Evolutionary conservation across 2,329 filamentous ascomycete species (phyloP).

Genomic region (Dothiorella sarmentorum): DNA sequence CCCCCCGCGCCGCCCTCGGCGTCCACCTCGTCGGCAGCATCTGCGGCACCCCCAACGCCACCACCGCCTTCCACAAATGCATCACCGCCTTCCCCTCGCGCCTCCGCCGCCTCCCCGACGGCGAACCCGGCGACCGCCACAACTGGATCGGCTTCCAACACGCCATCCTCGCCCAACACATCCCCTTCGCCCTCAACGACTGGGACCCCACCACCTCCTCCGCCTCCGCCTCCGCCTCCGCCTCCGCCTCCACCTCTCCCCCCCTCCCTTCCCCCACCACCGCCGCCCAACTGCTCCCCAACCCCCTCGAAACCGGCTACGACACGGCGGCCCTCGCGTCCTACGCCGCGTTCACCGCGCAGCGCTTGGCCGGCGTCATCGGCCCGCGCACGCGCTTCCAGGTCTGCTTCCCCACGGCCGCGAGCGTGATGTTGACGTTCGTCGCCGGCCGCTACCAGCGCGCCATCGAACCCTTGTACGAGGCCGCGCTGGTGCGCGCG

Average conservation of each 20-base stretch:
- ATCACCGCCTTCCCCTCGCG: conserved; percentile 12
- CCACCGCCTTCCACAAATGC: conserved; percentile 13
- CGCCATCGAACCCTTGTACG: conserved; percentile 33
- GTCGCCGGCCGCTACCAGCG: conserved; percentile 24
- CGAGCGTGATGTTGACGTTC: conserved; percentile 19
- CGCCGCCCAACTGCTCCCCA: conserved; percentile 6
- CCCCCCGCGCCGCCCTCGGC: neutral
- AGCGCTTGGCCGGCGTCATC: conserved; percentile 30
- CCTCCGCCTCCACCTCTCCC: neutral
- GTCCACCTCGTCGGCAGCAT: conserved; percentile 20
- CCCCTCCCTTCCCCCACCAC: neutral
- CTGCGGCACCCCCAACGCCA: conserved; percentile 4
- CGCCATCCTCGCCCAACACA: conserved; percentile 3
- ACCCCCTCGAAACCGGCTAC: conserved; percentile 30
- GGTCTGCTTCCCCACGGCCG: conserved; percentile 32
- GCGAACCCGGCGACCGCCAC: conserved; percentile 20
- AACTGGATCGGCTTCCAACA: conserved; percentile 20
- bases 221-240: neutral
- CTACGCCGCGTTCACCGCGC: conserved; percentile 30
- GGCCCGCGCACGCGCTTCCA: conserved; percentile 30
- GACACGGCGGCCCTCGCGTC: conserved; percentile 33
- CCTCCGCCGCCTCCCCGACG: conserved; percentile 22
- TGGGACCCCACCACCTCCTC: neutral
- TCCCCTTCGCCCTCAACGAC: neutral
- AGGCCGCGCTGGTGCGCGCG: conserved; percentile 27